Base-by-base conservation (phyloP, 495 filamentous ascomycete species). In the Neurospora tetrasperma region DNA sequence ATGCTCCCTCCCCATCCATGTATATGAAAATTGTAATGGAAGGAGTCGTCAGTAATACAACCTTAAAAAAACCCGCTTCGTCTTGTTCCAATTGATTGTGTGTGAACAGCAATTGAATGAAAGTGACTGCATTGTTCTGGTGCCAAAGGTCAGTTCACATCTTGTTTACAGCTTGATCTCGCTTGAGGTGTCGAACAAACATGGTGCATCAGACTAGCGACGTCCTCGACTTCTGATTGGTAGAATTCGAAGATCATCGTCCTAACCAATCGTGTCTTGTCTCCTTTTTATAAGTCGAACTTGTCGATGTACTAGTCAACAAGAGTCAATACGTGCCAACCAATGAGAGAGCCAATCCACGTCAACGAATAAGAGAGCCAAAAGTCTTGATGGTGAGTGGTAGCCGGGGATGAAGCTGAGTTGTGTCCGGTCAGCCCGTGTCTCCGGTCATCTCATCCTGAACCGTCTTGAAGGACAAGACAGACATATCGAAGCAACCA, bases 11-110 rank as follows among this genome's bases (percentile, higher is more conserved):
- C 54, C 54, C 42, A 46, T 69, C 75, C 72, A 69, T 79, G 79
- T 81, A 79, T 78, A 81, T 80, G 78, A 80, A 66, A 66, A 77
- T 71, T 81, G 79, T 81, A 81, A 81, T 81, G 77, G 79, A 77
- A 76, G 75, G 73, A 75, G 76, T 76, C 72, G 70, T 62, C 54
- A 66, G 54, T 66, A 66, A 66, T 66, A 66, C 54, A 66, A 66
- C 54, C 54, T 66, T 66, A 66, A 62, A 66, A 31, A 62, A 66
- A 35, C 54, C 16, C 27, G 9, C 54, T 4, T 7, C 27, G 6
- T 18, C 27, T 35, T 35, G 11, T 59, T 35, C 27, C 54, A 66
- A 66, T 66, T 66, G 54, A 35, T 38, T 18, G 7, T 31, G 7
- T 66, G 54, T 66, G 14, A 66, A 66, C 54, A 35, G 27, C 54